Conservation (phyloP, 169 alveolate species). For the Pseudocohnilembus persalinus region DNA sequence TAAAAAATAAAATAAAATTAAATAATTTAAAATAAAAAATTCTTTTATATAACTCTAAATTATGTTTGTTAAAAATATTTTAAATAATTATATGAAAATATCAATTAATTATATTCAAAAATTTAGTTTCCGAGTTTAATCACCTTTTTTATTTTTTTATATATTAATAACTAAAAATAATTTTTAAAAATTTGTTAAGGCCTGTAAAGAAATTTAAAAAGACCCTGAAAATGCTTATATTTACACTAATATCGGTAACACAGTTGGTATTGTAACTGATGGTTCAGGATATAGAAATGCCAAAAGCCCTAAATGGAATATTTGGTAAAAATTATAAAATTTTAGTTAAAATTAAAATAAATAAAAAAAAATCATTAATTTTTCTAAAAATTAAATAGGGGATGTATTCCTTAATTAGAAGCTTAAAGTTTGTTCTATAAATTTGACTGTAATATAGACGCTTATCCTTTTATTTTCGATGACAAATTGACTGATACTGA, state of each 20-base stretch:
- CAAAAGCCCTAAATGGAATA: background rate
- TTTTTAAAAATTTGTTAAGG: background rate
- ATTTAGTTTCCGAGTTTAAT: too few relatives aligned
- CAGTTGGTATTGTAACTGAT: constrained; percentile 37
- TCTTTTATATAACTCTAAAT: too few relatives aligned
- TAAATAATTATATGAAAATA: too few relatives aligned
- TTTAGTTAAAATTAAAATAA: too few relatives aligned
- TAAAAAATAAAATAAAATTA: too few relatives aligned
- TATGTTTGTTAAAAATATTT: too few relatives aligned
- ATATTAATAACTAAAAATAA: too few relatives aligned
- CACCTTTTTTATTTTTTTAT: too few relatives aligned
- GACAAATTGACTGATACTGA: constrained; percentile 1
- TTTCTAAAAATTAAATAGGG: too few relatives aligned
- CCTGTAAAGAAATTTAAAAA: constrained; percentile 40
- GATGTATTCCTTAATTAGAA: constrained; percentile 45
- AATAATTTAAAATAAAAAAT: too few relatives aligned
- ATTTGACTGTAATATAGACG: constrained; percentile 38
- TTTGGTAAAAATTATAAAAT: background rate
- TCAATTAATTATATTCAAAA: too few relatives aligned
- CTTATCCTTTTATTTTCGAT: constrained; percentile 50
- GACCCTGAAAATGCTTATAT: constrained; percentile 38
- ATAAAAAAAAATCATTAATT: too few relatives aligned
- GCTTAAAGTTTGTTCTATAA: constrained; percentile 34
- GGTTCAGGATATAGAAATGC: constrained; percentile 24
- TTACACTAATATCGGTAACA: constrained; percentile 42